Evolutionary conservation across 2,329 filamentous ascomycete genomes (phyloP).

Genomic region (Fusarium liriodendri): DNA sequence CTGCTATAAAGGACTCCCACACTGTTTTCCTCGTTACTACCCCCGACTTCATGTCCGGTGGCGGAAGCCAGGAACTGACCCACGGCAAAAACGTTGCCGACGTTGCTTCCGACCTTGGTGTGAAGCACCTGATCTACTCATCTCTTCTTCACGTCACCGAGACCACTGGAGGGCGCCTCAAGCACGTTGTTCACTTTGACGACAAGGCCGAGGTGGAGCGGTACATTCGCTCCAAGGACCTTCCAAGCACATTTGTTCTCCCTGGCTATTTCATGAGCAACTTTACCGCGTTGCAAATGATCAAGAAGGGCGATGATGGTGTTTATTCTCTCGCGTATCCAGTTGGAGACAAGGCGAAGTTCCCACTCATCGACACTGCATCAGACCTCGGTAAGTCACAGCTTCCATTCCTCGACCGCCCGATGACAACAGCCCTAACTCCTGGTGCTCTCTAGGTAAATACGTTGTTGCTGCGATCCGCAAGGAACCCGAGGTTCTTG

Average conservation of each 20-base stretch:
- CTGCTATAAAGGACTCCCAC: not conserved
- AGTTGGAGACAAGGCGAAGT: not conserved
- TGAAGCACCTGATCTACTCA: not conserved
- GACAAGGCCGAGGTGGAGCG: not conserved
- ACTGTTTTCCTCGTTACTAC: not conserved
- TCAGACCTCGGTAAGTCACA: not conserved
- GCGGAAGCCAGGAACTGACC: not conserved
- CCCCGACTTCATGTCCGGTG: not conserved
- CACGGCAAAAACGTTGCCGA: not conserved
- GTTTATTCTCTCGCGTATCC: not conserved
- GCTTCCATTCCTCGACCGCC: not conserved
- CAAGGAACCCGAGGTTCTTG: not conserved
- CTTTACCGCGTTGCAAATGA: not conserved
- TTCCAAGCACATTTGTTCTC: not conserved
- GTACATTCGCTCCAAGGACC: not conserved
- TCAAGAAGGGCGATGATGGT: not conserved
- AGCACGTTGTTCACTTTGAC: not conserved
- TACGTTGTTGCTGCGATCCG: not conserved
- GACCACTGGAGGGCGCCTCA: not conserved
- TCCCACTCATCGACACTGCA: not conserved
- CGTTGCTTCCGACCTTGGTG: not conserved
- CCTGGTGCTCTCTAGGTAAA: not conserved
- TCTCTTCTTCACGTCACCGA: not conserved
- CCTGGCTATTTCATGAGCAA: not conserved
- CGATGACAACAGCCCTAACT: not conserved